Evolutionary conservation across 2,329 filamentous ascomycete genomes (phyloP).

Genomic region (Scleromitrula shiraiana): DNA sequence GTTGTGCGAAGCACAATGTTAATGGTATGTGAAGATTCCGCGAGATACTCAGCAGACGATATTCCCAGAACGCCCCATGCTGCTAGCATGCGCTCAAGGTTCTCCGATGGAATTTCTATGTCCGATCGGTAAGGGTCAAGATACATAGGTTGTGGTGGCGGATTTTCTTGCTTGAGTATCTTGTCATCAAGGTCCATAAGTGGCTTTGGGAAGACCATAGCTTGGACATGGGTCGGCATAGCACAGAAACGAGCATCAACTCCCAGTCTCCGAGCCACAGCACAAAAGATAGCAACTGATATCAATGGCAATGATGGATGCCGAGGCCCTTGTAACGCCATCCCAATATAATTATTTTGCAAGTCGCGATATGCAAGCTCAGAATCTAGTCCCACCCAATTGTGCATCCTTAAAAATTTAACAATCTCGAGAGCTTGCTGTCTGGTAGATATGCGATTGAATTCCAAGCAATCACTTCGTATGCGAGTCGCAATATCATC

Average conservation of each 20-base stretch:
- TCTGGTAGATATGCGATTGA: slow-evolving; percentile 52
- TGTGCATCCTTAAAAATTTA: slow-evolving; percentile 57
- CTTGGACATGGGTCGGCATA: slow-evolving; percentile 80
- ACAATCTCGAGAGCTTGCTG: slow-evolving; percentile 61
- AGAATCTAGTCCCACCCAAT: slow-evolving; percentile 62
- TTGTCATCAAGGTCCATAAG: slow-evolving; percentile 53
- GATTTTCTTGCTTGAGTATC: slow-evolving; percentile 32
- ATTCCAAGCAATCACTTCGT: slow-evolving; percentile 40
- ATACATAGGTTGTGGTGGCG: slow-evolving; percentile 55
- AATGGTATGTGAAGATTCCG: slow-evolving; percentile 49
- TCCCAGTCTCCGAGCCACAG: slow-evolving; percentile 64
- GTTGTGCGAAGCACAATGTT: slow-evolving; percentile 68
- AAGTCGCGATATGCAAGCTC: slow-evolving; percentile 66
- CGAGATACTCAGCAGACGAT: slow-evolving; percentile 47
- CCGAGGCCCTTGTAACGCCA: slow-evolving; percentile 62
- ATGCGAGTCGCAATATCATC: slow-evolving; percentile 56
- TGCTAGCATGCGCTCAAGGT: slow-evolving; percentile 53
- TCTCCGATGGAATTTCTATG: slow-evolving; percentile 53
- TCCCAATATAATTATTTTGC: slow-evolving; percentile 79
- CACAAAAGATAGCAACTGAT: slow-evolving; percentile 79
- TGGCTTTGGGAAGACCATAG: slow-evolving; percentile 57
- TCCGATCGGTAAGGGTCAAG: slow-evolving; percentile 72
- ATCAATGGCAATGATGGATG: slow-evolving; percentile 82
- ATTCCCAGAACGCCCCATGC: slow-evolving; percentile 35
- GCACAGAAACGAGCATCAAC: slow-evolving; percentile 71